Evolutionary conservation across 345 rosid genomes (phyloP).

Genomic region (Dimocarpus longan): DNA sequence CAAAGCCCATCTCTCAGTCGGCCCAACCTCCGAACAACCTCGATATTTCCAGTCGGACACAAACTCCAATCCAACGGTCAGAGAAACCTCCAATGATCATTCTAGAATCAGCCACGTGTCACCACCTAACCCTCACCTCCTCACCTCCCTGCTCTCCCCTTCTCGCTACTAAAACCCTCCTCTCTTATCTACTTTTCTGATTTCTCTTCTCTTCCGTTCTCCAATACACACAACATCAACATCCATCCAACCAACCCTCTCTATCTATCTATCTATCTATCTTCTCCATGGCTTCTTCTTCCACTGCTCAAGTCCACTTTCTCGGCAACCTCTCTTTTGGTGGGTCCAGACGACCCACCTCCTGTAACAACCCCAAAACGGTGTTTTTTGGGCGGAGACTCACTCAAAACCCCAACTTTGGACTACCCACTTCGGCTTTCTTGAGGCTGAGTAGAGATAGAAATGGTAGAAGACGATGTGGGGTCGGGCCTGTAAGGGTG

Average conservation of each 20-base stretch:
- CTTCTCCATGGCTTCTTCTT: constrained; percentile 65
- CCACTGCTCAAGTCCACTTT: constrained; percentile 74
- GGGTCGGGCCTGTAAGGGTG: constrained; percentile 63
- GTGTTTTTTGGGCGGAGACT: constrained; percentile 64
- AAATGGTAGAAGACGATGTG: constrained; percentile 26
- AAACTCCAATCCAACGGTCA: constrained; percentile 10
- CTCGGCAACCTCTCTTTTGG: constrained; percentile 53
- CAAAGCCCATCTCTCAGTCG: too few relatives aligned
- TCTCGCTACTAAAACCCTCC: constrained; percentile 31
- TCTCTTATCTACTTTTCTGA: constrained; percentile 21
- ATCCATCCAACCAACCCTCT: neutral
- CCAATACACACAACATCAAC: neutral
- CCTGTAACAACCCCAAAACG: constrained; percentile 6
- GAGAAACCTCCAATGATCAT: constrained; percentile 15
- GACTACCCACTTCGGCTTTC: constrained; percentile 44
- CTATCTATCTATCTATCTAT: neutral
- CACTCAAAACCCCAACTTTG: constrained; percentile 29
- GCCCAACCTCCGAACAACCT: constrained; percentile 16
- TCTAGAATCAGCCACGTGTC: constrained; percentile 50
- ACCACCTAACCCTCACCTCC: constrained; percentile 39
- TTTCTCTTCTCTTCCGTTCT: neutral
- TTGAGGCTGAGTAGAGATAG: constrained; percentile 36
- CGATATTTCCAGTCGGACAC: constrained; percentile 16
- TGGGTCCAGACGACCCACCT: too few relatives aligned
- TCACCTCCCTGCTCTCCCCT: neutral